Base-by-base conservation (phyloP, 805 yeast genomes). In the Saturnispora serradocipensis region DNA sequence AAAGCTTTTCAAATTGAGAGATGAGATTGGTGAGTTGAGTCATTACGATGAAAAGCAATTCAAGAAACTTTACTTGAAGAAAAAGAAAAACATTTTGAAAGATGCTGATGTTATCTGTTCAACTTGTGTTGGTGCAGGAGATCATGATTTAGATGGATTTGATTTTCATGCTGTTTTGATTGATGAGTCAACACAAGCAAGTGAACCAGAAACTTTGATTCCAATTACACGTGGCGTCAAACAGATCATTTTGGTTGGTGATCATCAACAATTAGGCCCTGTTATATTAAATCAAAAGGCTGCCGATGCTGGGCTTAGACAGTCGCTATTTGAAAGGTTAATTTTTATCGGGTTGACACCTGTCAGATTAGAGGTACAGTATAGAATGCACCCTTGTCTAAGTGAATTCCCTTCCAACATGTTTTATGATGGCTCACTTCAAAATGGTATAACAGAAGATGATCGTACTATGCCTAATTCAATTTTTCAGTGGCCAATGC, bases 181-280 rank as follows among this genome's bases (percentile, higher is more conserved):
- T 54, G 98, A 90, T 68, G 98, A 90, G 70, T 82, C 88, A 61
- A 88, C 97, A 0, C 97, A 91, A 69, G 91, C 97, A 2, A 78
- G 91, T 0, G 98, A 90, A 66, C 96, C 97, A 1, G 96, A 89
- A 66, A 81, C 86, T 60, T 73, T 90, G 60, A 88, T 90, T 57
- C 97, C 98, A 11, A 78, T 90, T 38, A 88, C 85, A 2, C 85
- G 83, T 58, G 96, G 97, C 25, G 89, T 95, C 45, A 85, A 84
- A 62, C 97, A 90, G 64, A 88, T 89, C 6, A 79, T 90, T 45
- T 70, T 90, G 34, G 97, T 69, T 40, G 98, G 98, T 62, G 98
- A 90, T 66, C 97, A 91, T 68, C 91, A 88, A 69, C 98, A 90
- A 71, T 73, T 90, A 57, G 97, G 97, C 1, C 97, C 98, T 0